phyloP scores from a whole-genome alignment of 805 yeast species.

The fission yeast (Schizosaccharomyces pombe) region DNA sequence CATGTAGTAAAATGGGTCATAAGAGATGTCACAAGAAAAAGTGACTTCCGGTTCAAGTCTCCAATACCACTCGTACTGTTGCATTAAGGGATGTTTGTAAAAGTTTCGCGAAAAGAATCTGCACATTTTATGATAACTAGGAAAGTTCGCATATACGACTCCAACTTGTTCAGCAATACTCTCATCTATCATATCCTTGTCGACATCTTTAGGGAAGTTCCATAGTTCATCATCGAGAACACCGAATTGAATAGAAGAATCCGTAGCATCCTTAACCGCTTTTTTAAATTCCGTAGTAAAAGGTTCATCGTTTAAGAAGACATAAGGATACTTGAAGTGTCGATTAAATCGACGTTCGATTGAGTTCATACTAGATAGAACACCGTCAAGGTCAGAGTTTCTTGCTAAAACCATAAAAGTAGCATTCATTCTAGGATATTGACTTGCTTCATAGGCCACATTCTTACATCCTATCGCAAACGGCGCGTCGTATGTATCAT shows the following conservation, averaged over 20 bases:
- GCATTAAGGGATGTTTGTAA: slow-evolving; percentile 36
- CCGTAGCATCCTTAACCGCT: slow-evolving; percentile 35
- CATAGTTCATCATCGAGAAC: slow-evolving; percentile 38
- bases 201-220: slow-evolving; percentile 45
- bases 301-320: slow-evolving; percentile 47
- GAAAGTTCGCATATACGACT: slow-evolving; percentile 41
- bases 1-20: slow-evolving; percentile 65
- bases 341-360: slow-evolving; percentile 46
- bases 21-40: slow-evolving; percentile 53
- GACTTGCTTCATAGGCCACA: slow-evolving; percentile 19
- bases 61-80: slow-evolving; percentile 54
- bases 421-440: slow-evolving; percentile 25
- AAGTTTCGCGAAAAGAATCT: slow-evolving; percentile 57
- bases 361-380: slow-evolving; percentile 36
- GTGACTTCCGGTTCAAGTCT: slow-evolving; percentile 75
- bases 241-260: slow-evolving; percentile 31
- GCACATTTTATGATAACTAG: slow-evolving; percentile 52
- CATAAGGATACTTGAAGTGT: slow-evolving; percentile 52
- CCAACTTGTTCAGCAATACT: slow-evolving; percentile 14
- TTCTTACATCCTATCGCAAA: slow-evolving; percentile 24
- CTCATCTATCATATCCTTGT: slow-evolving; percentile 15
- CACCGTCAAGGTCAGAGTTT: slow-evolving; percentile 35
- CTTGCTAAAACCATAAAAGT: slow-evolving; percentile 37
- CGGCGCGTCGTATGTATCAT: neutral
- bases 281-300: slow-evolving; percentile 34